Evolutionary conservation across 2,329 filamentous ascomycete genomes (phyloP).

Genomic region (Hyphodiscus sp.): DNA sequence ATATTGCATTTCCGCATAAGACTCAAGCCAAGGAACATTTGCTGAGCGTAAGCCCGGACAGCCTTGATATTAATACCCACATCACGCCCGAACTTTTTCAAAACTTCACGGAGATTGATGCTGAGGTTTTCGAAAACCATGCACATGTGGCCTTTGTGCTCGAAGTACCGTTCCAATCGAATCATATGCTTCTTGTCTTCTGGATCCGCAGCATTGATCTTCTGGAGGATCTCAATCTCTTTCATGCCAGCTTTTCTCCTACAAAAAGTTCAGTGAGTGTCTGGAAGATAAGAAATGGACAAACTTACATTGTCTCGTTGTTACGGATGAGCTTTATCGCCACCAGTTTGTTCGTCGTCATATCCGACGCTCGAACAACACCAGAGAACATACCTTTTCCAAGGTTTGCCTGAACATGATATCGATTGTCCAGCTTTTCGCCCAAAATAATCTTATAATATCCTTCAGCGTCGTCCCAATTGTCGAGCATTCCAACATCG

Average conservation of each 20-base stretch:
- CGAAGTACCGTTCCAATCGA: slow-evolving; percentile 78
- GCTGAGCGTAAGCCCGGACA: slow-evolving; percentile 82
- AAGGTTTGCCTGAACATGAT: slow-evolving; percentile 80
- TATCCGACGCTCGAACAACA: slow-evolving; percentile 82
- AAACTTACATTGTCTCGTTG: slow-evolving; percentile 72
- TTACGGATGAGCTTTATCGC: slow-evolving; percentile 98
- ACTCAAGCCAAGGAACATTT: slow-evolving; percentile 85
- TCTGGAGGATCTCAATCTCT: slow-evolving; percentile 87
- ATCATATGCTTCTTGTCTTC: slow-evolving; percentile 91
- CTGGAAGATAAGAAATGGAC: not conserved
- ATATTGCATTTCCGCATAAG: slow-evolving; percentile 90
- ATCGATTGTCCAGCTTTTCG: slow-evolving; percentile 82
- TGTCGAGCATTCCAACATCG: slow-evolving; percentile 75
- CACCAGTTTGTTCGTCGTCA: slow-evolving; percentile 67
- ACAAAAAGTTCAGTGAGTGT: slow-evolving; percentile 21
- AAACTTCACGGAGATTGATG: slow-evolving; percentile 85
- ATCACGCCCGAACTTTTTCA: slow-evolving; percentile 94
- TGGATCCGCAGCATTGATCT: slow-evolving; percentile 76
- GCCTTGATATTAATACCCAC: slow-evolving; percentile 86
- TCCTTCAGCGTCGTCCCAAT: slow-evolving; percentile 88
- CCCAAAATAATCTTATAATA: slow-evolving; percentile 95
- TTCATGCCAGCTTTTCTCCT: slow-evolving; percentile 82
- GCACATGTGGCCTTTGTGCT: slow-evolving; percentile 91
- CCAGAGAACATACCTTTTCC: slow-evolving; percentile 96
- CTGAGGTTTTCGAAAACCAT: slow-evolving; percentile 95